Evolutionary conservation across 169 alveolate genomes (phyloP).

Genomic region (Prorocentrum cordatum): DNA sequence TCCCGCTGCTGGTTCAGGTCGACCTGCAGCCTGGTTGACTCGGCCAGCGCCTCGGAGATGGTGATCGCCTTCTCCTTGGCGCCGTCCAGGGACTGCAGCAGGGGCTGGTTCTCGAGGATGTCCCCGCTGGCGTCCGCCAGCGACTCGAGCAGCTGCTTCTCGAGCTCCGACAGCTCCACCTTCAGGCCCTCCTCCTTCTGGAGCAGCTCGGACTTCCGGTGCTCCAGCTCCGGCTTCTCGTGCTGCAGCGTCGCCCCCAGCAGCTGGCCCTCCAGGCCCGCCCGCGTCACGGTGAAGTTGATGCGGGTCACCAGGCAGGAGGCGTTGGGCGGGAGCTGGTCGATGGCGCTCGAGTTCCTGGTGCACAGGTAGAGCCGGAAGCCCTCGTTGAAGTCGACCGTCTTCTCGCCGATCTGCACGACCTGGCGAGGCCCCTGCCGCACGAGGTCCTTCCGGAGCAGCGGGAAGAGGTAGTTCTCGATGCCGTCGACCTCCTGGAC

Average conservation of each 20-base stretch:
- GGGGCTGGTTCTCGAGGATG: conserved; percentile 82
- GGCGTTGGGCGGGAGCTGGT: conserved; percentile 82
- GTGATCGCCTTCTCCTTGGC: conserved; percentile 78
- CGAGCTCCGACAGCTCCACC: conserved; percentile 78
- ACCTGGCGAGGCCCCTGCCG: conserved; percentile 87
- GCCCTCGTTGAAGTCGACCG: conserved; percentile 82
- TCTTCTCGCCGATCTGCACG: conserved; percentile 84
- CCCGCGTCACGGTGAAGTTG: conserved; percentile 86
- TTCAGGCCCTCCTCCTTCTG: conserved; percentile 86
- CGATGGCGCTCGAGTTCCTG: conserved; percentile 81
- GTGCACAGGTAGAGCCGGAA: conserved; percentile 83
- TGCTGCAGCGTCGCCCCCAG: conserved; percentile 83
- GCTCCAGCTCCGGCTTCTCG: conserved; percentile 89
- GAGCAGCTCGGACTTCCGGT: conserved; percentile 80
- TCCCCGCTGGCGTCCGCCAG: conserved; percentile 80
- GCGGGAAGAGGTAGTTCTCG: conserved; percentile 83
- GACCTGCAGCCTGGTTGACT: conserved; percentile 79
- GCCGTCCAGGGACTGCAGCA: conserved; percentile 81
- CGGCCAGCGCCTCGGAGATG: conserved; percentile 78
- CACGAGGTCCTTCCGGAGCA: conserved; percentile 82
- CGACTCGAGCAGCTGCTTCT: conserved; percentile 24
- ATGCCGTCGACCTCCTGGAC: conserved; percentile 84
- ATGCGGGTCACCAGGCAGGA: conserved; percentile 79
- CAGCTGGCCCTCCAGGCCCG: conserved; percentile 86
- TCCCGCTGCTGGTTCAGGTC: conserved; percentile 85